Evolutionary conservation across 192 early-diverging fungal genomes (phyloP), one percentile per base, ranked within the genome.

Genomic region (Umbelopsis ramanniana): DNA sequence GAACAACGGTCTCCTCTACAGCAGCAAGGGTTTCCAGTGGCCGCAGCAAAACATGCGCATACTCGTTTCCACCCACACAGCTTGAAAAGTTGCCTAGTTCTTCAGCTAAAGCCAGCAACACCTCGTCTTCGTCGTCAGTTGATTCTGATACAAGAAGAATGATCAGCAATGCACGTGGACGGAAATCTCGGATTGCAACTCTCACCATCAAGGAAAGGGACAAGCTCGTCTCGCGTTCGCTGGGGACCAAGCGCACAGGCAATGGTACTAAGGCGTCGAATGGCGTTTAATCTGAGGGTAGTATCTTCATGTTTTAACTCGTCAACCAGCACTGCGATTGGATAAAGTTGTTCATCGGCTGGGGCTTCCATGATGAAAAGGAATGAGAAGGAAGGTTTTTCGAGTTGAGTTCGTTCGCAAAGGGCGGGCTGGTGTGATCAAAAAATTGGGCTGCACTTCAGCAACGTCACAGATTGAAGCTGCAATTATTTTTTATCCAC

Each of bases 91-190:
- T 84, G 22, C 95, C 97, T 50, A 99, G 88, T 71, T 98, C 93
- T 79, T 97, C 94, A 17, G 97, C 98, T 46, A 99, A 83, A 46
- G 94, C 92, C 22, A 97, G 74, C 68, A 99, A 79, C 40, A 99
- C 91, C 79, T 99, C 98, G 79, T 99, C 98, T 76, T 99, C 98
- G 78, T 99, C 98, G 82, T 99, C 97, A 75, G 97, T 97, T 15
- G 96, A 96, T 85, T 99, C 97, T 97, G n/a, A 77, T 26, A 14
- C 35, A 19, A 70, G 67, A 37, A 71, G 15, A 73, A 22, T 52
- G 35, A 52, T 54, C 53, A 40, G 40, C 40, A 66, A 69, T 53
- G 66, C 11, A 50, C 33, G 57, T 24, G 17, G 5, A 24, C 26
- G 19, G 10, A 22, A 78, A 37, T 71, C 69, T 57, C 52, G 50